These are phyloP conservation scores for Pontederia paniculata DNA, from an alignment of 176 grass and related monocot species.

Conservation along the genomic window DNA sequence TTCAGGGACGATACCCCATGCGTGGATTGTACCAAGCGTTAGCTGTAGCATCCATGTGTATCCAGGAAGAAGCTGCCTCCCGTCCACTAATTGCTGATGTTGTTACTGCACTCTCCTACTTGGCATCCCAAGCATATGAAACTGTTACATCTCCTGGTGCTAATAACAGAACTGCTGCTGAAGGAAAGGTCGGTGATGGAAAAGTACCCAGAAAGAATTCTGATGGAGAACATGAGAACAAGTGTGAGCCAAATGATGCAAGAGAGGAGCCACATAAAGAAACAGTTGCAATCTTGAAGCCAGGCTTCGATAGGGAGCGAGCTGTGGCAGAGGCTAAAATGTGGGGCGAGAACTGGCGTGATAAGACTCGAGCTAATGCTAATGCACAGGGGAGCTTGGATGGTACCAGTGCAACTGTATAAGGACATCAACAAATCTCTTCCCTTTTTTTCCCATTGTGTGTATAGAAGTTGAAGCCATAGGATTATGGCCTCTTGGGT, in stretches of 20 bases:
- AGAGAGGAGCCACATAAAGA: neutral
- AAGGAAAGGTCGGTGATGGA: neutral
- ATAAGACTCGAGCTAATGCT: neutral
- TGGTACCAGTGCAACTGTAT: neutral
- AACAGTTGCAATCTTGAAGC: neutral
- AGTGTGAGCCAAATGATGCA: neutral
- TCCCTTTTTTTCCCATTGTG: neutral
- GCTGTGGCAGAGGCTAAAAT: neutral
- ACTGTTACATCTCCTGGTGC: neutral
- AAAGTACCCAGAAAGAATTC: neutral
- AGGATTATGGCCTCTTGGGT: neutral
- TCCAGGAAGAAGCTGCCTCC: slow-evolving; percentile 3
- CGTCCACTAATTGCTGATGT: neutral
- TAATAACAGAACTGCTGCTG: neutral
- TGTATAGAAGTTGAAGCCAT: neutral
- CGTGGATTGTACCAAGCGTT: neutral
- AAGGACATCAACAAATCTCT: neutral
- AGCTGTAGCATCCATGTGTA: neutral
- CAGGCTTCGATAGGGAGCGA: neutral
- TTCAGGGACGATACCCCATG: neutral
- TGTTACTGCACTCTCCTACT: neutral
- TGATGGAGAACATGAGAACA: neutral
- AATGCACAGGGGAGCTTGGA: neutral
- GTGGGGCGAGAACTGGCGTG: neutral
- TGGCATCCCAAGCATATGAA: neutral